A percentile compares a stretch with the other conserved stretches of the same genome.
phyloP scores from a whole-genome alignment of 2,329 filamentous ascomycete genomes.

The Fusarium virguliforme region DNA sequence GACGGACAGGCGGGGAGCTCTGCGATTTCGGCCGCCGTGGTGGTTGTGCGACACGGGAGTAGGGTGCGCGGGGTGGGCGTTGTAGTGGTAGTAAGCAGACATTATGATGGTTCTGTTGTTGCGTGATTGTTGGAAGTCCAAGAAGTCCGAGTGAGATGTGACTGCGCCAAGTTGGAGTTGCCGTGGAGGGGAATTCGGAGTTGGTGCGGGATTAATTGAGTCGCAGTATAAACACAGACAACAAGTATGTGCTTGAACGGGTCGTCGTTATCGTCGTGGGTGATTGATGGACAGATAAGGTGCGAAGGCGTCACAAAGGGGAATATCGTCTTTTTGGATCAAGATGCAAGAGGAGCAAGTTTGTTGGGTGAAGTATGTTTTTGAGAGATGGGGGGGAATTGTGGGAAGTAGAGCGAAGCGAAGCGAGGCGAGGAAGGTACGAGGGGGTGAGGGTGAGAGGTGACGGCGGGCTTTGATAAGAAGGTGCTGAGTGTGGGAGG shows the following conservation, averaged over 20 bases:
- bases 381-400: conserved; percentile 45
- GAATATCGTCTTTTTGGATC: conserved; percentile 19
- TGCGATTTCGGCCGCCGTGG: conserved; percentile 87
- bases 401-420: conserved; percentile 49
- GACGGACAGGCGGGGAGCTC: conserved; percentile 84
- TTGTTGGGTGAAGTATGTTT: conserved; percentile 45
- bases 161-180: conserved; percentile 31
- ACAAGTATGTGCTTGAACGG: conserved; percentile 28
- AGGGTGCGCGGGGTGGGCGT: conserved; percentile 71
- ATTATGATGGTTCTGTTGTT: conserved; percentile 60
- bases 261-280: conserved; percentile 31
- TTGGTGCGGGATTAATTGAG: conserved; percentile 53
- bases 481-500: conserved; percentile 42
- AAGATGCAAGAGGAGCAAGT: conserved; percentile 34
- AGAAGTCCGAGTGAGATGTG: conserved; percentile 1
- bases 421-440: conserved; percentile 50
- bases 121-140: conserved; percentile 18
- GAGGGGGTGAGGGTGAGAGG: conserved; percentile 47
- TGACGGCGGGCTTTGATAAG: conserved; percentile 50
- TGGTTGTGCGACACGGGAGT: conserved; percentile 80
- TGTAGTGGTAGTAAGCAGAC: conserved; percentile 77
- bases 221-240: conserved; percentile 37
- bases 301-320: conserved; percentile 33
- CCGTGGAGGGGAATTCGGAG: conserved; percentile 31
- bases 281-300: conserved; percentile 30